phyloP scores from a whole-genome alignment of 1,139 yeast species.

The Suhomyces taliae region DNA sequence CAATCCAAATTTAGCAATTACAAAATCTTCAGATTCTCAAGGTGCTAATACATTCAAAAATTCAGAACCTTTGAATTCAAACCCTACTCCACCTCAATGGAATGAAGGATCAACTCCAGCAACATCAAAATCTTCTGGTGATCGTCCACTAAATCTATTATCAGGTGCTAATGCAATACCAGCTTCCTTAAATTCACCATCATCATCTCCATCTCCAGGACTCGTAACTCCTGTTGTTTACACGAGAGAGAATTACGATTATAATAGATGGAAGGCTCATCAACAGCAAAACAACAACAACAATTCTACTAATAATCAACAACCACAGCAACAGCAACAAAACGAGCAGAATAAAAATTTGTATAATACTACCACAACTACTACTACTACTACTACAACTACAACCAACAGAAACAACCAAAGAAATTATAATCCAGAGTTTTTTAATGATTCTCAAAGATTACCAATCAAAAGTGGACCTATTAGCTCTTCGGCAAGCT shows the following conservation, averaged over 20 bases:
- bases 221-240: constrained; percentile 5
- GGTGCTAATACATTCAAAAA: not conserved
- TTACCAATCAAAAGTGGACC: not conserved
- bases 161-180: not conserved
- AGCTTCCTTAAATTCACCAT: constrained; percentile 2
- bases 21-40: not conserved
- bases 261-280: constrained; percentile 16
- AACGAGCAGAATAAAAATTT: constrained; percentile 5
- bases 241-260: constrained; percentile 15
- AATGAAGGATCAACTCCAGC: not conserved
- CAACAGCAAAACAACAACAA: constrained; percentile 11
- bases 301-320: not conserved
- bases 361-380: constrained; percentile 10
- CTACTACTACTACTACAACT: constrained; percentile 8
- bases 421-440: not conserved
- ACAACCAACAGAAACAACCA: constrained; percentile 3
- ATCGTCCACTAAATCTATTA: not conserved
- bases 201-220: constrained; percentile 3
- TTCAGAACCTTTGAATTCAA: not conserved
- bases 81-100: not conserved
- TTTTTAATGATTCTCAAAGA: not conserved
- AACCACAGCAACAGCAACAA: not conserved
- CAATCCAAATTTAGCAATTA: not conserved
- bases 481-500: constrained; percentile 1
- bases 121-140: not conserved